Base-by-base conservation (phyloP, 208 protist genomes). In the Acanthamoeba divionensis region DNA sequence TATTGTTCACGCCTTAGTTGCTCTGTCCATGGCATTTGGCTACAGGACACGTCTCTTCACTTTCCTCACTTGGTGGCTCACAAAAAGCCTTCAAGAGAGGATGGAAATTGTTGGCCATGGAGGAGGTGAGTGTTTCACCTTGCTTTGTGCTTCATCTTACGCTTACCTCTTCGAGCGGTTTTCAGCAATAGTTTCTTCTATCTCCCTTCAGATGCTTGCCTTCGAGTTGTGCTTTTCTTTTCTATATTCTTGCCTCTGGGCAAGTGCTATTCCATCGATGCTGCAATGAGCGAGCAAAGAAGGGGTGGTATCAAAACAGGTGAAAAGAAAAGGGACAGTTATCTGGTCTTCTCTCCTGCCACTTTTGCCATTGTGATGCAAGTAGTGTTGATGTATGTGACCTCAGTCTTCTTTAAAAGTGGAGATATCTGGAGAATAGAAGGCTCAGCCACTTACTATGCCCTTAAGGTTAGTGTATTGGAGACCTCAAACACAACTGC, bases 311-410 rank as follows among this genome's bases (percentile, higher is more conserved):
- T n/a, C n/a, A n/a, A n/a, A n/a, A n/a, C n/a, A 33, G 26, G 5
- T n/a, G 65, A 38, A n/a, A 33, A 21, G n/a, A n/a, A 38, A 7
- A n/a, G 24, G 3, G 4, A n/a, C 1, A 75, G 24, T 5, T 7
- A 33, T 3, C n/a, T 33, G n/a, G 29, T 75, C 41, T n/a, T 33
- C 26, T n/a, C 21, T n/a, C 21, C 29, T 44, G 29, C 26, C 65
- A 75, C 65, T 21, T 33, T 75, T 75, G 65, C 65, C 29, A 38
- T 38, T n/a, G 41, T 38, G 8, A 1, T 71, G 33, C 55, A 90
- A n/a, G 44, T 90, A 24, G 36, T n/a, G 26, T 6, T 90, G 15
- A 90, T 90, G 83, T 90, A 90, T 66, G 45, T 80, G 36, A 80
- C 65, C 13, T 90, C 83, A 9, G 83, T 90, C 47, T 79, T 80